Conservation (phyloP, 1,284 basidiomycete species). For the Pseudozyma tsukubaensis region DNA sequence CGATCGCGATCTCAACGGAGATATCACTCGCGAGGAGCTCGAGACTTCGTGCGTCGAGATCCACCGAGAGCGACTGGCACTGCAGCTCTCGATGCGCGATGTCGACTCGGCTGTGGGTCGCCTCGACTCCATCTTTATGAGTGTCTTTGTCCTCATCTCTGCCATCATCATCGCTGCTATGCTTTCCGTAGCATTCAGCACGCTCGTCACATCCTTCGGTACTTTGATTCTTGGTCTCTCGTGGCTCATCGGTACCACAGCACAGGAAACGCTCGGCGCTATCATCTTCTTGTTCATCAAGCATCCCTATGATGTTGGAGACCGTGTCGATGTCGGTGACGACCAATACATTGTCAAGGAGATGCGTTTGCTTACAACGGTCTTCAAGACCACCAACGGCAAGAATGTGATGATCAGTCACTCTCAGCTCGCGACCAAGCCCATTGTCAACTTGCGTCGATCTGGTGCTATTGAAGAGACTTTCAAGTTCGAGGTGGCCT, state of each 20-base stretch:
- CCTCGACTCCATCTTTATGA: constrained; percentile 70
- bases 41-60: constrained; percentile 82
- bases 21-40: constrained; percentile 79
- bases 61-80: constrained; percentile 84
- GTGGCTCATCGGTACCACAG: constrained; percentile 84
- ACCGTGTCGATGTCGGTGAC: constrained; percentile 71
- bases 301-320: constrained; percentile 88
- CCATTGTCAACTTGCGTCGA: constrained; percentile 78
- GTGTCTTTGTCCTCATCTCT: constrained; percentile 74
- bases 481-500: constrained; percentile 84
- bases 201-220: constrained; percentile 82
- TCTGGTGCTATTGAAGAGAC: constrained; percentile 80
- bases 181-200: constrained; percentile 78
- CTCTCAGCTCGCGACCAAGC: constrained; percentile 62
- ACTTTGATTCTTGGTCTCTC: constrained; percentile 85
- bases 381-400: constrained; percentile 53
- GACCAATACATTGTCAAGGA: constrained; percentile 84
- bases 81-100: constrained; percentile 89
- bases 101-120: constrained; percentile 83
- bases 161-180: constrained; percentile 73
- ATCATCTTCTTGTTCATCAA: constrained; percentile 88
- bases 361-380: constrained; percentile 82
- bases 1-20: constrained; percentile 85
- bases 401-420: constrained; percentile 50
- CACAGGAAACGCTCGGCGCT: constrained; percentile 77